Evolutionary conservation across 2,329 filamentous ascomycete genomes (phyloP).

Genomic region (Colletotrichum lupini): DNA sequence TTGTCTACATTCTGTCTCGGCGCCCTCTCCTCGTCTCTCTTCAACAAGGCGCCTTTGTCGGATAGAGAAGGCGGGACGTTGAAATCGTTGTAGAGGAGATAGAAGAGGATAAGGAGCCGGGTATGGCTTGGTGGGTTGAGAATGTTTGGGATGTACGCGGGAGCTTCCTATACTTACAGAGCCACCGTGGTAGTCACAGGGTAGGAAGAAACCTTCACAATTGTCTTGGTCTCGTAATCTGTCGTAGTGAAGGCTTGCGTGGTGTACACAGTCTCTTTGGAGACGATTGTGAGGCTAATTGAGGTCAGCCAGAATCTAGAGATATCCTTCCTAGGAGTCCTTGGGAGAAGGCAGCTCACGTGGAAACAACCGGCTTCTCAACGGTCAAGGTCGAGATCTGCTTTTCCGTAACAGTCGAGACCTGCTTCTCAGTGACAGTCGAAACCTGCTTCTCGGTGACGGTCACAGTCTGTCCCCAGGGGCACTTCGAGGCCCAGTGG

Average conservation of each 20-base stretch:
- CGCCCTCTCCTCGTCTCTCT: not conserved
- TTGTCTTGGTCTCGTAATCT: slow-evolving; percentile 21
- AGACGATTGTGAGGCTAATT: slow-evolving; percentile 13
- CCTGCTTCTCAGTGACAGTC: not conserved
- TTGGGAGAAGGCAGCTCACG: not conserved
- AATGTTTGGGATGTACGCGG: not conserved
- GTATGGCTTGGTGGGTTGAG: not conserved
- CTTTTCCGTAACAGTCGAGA: slow-evolving; percentile 38
- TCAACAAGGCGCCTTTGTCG: not conserved
- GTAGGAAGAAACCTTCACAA: slow-evolving; percentile 26
- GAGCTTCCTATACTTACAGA: slow-evolving; percentile 15
- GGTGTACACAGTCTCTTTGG: slow-evolving; percentile 27
- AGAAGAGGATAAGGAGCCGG: not conserved
- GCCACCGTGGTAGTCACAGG: slow-evolving; percentile 36
- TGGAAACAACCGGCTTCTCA: slow-evolving; percentile 18
- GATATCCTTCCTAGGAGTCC: not conserved
- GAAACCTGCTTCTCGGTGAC: slow-evolving; percentile 17
- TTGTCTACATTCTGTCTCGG: not conserved
- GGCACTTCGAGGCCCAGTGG: slow-evolving; percentile 31
- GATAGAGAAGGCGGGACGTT: not conserved
- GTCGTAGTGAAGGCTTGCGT: slow-evolving; percentile 29
- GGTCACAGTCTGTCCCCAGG: slow-evolving; percentile 26
- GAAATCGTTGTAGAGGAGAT: not conserved
- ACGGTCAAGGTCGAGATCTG: slow-evolving; percentile 12
- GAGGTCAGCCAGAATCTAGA: not conserved